Evolutionary conservation across 2,329 filamentous ascomycete genomes (phyloP), one percentile per base, ranked within the genome.

Genomic region (Fusarium duplospermum): DNA sequence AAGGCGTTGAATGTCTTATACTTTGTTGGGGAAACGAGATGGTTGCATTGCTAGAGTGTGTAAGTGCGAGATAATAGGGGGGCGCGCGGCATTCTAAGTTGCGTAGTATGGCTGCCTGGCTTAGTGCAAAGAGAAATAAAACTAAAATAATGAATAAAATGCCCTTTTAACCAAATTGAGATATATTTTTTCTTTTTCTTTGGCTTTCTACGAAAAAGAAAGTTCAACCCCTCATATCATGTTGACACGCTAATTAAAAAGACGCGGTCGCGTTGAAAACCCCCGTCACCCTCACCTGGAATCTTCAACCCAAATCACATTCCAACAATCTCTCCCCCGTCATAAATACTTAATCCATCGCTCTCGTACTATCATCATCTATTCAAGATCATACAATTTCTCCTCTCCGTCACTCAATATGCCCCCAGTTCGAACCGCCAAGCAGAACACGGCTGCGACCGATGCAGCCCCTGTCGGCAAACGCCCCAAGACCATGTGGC

Each of bases 371-470:
- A 9, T 47, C 11, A 45, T 45, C 1, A 14, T 40, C 36, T 40
- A 40, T 40, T 10, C 9, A n/a, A 40, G 9, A 38, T 4, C 6
- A 38, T 9, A 38, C 6, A 38, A 31, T 31, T 31, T 10, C 29
- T 31, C n/a, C 38, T 40, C 20, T 40, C n/a, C 11, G n/a, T 9
- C 13, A 24, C 22, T 24, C 14, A 54, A 27, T 6, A 73, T 73
- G 62, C 71, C 71, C n/a, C 59, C 71, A 6, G 22, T 62, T 22
- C 50, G 62, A 33, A 69, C 70, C 58, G 22, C 38, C 20, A 71
- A 73, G 40, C 60, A 13, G 24, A 69, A 59, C 27, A 58, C 67
- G n/a, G 31, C 31, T 9, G 8, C 60, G 29, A 59, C 35, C 40
- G 35, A 40, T 58, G 35, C 57, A 27, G 56, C 64, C 50, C 61